phyloP scores from a whole-genome alignment of 108 stramenopile species.

The Skeletonema grethae region DNA sequence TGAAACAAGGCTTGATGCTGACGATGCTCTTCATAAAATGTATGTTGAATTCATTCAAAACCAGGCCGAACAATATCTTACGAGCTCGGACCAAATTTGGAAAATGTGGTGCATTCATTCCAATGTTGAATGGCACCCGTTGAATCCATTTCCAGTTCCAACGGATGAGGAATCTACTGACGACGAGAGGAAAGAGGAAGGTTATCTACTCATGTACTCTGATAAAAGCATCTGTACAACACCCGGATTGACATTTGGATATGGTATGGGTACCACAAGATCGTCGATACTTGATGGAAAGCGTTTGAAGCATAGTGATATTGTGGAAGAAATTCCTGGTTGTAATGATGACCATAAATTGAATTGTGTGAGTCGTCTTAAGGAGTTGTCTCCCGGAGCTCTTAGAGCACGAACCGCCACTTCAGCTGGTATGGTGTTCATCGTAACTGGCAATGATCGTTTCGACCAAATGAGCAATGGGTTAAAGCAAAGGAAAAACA shows the following conservation, averaged over 20 bases:
- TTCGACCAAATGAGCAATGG: constrained; percentile 21
- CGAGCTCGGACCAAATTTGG: constrained; percentile 14
- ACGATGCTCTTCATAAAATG: constrained; percentile 62
- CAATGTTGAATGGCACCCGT: constrained; percentile 48
- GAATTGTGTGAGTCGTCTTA: constrained; percentile 34
- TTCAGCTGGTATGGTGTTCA: constrained; percentile 75
- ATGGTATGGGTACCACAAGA: constrained; percentile 33
- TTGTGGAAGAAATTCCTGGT: constrained; percentile 22
- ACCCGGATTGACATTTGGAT: constrained; percentile 69
- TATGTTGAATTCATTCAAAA: constrained; percentile 26
- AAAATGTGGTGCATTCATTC: constrained; percentile 43
- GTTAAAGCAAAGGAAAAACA: constrained; percentile 10
- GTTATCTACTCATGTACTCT: constrained; percentile 34
- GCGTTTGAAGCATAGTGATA: constrained; percentile 46
- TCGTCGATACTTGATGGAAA: constrained; percentile 14
- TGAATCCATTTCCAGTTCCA: constrained; percentile 27
- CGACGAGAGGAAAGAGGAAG: constrained; percentile 6
- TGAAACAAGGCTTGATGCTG: constrained; percentile 78
- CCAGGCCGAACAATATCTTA: constrained; percentile 16
- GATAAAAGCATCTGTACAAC: constrained; percentile 54
- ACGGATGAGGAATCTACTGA: constrained; percentile 4
- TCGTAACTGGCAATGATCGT: constrained; percentile 37
- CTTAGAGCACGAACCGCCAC: constrained; percentile 76
- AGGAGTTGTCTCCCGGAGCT: constrained; percentile 50
- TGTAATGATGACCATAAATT: constrained; percentile 20